phyloP scores from a whole-genome alignment of 306 rosid genomes.

The Lotus japonicus region DNA sequence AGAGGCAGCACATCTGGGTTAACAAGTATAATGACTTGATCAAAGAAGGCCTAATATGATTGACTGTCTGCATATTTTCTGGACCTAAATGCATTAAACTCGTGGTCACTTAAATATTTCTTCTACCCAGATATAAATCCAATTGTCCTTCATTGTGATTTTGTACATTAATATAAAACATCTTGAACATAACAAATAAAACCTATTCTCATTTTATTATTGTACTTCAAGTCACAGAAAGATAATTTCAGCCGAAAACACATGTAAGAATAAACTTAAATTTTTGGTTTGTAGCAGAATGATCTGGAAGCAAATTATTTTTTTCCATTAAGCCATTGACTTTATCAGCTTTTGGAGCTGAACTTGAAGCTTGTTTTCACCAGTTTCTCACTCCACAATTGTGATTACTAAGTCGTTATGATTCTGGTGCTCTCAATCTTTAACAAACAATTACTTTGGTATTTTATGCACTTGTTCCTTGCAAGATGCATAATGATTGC shows the following conservation, averaged over 20 bases:
- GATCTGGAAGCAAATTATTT: not conserved
- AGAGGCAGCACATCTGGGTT: no score
- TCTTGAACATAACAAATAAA: not conserved
- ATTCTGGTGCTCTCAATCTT: not conserved
- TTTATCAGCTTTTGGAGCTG: not conserved
- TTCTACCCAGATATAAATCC: no score
- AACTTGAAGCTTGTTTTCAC: not conserved
- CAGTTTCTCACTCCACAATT: not conserved
- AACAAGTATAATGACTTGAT: not conserved
- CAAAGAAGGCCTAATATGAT: not conserved
- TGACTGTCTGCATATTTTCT: not conserved
- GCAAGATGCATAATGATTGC: not conserved
- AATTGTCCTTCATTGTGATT: no score
- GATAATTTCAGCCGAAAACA: not conserved
- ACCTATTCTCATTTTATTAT: not conserved
- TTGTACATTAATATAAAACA: no score
- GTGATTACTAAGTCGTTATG: not conserved
- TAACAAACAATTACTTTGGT: not conserved
- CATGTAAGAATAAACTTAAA: not conserved
- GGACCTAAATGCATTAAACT: no score
- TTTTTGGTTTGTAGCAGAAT: not conserved
- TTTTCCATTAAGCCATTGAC: not conserved
- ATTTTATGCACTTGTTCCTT: not conserved
- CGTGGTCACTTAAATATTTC: no score
- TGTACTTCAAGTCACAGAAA: not conserved